phyloP scores from a whole-genome alignment of 1,139 yeast genomes.

The Geotrichum siamense region DNA sequence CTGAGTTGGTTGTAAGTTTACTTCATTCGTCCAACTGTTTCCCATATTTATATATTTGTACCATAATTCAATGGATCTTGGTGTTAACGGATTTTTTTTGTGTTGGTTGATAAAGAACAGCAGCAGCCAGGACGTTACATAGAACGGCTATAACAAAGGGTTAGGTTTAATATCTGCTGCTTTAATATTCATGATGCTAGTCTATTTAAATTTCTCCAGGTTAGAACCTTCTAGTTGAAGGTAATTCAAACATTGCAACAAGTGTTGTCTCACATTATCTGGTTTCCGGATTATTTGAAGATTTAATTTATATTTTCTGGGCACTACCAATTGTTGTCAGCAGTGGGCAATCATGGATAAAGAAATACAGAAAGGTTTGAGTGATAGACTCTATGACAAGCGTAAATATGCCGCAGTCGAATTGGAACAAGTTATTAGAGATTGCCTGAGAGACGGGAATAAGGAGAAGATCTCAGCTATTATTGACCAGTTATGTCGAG shows the following conservation, averaged over 20 bases:
- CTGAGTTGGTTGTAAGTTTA: slow-evolving; percentile 9
- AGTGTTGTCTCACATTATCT: too few species aligned
- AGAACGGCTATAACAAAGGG: not conserved
- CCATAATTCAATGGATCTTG: too few species aligned
- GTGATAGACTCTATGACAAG: slow-evolving; percentile 88
- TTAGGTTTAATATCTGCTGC: slow-evolving; percentile 1
- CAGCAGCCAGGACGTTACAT: not conserved
- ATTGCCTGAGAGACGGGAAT: slow-evolving; percentile 62
- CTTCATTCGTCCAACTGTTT: slow-evolving; percentile 14
- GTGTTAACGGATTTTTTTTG: too few species aligned
- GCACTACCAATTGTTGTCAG: not conserved
- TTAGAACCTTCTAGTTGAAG: too few species aligned
- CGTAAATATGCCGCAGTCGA: slow-evolving; percentile 92
- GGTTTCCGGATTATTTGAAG: too few species aligned
- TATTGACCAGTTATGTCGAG: slow-evolving; percentile 59
- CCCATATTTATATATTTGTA: slow-evolving; percentile 7
- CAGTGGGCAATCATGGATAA: slow-evolving; percentile 41
- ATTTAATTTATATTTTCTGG: too few species aligned
- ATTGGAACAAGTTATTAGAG: slow-evolving; percentile 71
- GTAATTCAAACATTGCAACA: too few species aligned
- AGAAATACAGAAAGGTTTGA: slow-evolving; percentile 71
- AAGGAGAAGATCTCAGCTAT: slow-evolving; percentile 59
- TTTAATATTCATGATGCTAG: too few species aligned
- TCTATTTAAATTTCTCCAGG: too few species aligned
- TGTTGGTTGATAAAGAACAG: too few species aligned